These are phyloP conservation scores for Ogataea pignaliae DNA, from an alignment of 805 yeast species.

Conservation along the genomic window DNA sequence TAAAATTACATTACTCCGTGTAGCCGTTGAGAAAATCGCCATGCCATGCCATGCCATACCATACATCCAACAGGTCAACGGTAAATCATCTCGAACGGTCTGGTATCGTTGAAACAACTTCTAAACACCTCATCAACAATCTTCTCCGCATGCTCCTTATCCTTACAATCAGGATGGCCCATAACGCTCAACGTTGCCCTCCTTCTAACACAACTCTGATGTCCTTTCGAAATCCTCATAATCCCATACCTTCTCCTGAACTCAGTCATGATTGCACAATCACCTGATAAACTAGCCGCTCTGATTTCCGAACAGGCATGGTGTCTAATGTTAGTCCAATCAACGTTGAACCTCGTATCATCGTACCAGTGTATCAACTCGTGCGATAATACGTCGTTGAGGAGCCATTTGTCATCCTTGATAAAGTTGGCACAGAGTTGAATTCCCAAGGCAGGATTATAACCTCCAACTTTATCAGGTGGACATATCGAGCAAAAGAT, in stretches of 20 bases:
- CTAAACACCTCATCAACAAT: constrained; percentile 88
- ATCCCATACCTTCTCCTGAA: constrained; percentile 39
- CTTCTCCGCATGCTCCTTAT: constrained; percentile 66
- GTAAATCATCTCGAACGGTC: constrained; percentile 93
- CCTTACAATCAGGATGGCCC: constrained; percentile 81
- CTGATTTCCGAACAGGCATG: constrained; percentile 97
- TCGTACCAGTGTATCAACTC: constrained; percentile 94
- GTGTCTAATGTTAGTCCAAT: constrained; percentile 80
- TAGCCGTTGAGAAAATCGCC: no score
- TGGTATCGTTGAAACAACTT: constrained; percentile 88
- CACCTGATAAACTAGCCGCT: constrained; percentile 91
- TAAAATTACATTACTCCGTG: no score
- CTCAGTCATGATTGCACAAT: constrained; percentile 87
- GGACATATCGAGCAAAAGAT: constrained; percentile 81
- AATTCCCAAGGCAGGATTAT: constrained; percentile 85
- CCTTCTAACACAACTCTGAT: constrained; percentile 85
- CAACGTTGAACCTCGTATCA: constrained; percentile 79
- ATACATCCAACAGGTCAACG: constrained; percentile 31
- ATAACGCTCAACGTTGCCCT: constrained; percentile 81
- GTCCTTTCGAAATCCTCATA: constrained; percentile 53
- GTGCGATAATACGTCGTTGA: constrained; percentile 89
- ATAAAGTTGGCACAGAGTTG: constrained; percentile 82
- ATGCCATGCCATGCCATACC: no score
- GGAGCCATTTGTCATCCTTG: constrained; percentile 57
- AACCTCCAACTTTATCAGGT: constrained; percentile 85